Evolutionary conservation across 306 rosid species (phyloP).

Genomic region (Quillaja saponaria): DNA sequence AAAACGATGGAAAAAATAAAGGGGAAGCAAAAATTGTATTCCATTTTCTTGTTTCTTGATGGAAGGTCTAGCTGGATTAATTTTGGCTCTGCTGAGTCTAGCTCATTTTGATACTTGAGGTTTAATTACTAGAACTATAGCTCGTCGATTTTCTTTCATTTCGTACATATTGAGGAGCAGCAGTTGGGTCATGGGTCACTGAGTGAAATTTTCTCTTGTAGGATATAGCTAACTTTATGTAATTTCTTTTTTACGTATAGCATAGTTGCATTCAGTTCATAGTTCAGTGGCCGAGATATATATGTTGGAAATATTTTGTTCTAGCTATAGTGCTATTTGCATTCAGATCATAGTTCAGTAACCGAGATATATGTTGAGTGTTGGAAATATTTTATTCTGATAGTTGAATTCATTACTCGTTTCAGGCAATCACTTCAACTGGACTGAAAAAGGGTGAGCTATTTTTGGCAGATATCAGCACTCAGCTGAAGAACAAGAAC

Average conservation of each 20-base stretch:
- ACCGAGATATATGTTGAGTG: background rate
- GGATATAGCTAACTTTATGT: too few relatives aligned
- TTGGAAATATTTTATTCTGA: constrained; percentile 13
- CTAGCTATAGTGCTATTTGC: background rate
- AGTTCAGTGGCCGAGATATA: background rate
- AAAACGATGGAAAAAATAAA: constrained; percentile 4
- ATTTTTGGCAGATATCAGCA: constrained; percentile 73
- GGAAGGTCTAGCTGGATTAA: too few relatives aligned
- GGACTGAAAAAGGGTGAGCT: constrained; percentile 77
- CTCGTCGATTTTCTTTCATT: too few relatives aligned
- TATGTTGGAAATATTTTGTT: background rate
- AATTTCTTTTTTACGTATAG: too few relatives aligned
- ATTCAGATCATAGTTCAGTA: too few relatives aligned
- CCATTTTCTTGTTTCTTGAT: background rate
- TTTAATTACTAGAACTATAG: too few relatives aligned
- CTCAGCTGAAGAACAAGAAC: constrained; percentile 87
- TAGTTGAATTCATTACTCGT: constrained; percentile 9
- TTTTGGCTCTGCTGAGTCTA: too few relatives aligned
- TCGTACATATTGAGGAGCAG: too few relatives aligned
- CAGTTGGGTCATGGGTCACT: too few relatives aligned
- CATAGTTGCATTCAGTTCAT: too few relatives aligned
- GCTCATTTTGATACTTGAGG: too few relatives aligned
- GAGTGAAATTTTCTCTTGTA: too few relatives aligned
- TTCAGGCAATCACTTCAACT: constrained; percentile 77
- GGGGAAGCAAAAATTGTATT: background rate